Conservation (phyloP, 2,329 filamentous ascomycete species). For the Cladophialophora exuberans region DNA sequence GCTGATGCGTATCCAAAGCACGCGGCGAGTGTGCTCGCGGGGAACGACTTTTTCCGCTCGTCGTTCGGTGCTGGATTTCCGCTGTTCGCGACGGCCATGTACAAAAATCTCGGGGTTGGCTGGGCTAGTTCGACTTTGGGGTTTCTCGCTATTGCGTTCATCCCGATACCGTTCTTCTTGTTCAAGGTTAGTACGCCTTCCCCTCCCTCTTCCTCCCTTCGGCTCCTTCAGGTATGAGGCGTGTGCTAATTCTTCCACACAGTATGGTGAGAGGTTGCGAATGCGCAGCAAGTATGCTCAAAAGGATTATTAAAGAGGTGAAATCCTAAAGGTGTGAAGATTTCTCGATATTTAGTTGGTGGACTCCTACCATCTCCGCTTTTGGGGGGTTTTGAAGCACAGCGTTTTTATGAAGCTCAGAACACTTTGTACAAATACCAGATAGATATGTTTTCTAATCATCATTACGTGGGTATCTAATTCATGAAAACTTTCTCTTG, state of each 20-base stretch:
- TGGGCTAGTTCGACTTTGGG: constrained; percentile 44
- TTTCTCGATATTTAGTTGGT: no score
- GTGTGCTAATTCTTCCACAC: background rate
- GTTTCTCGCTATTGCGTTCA: constrained; percentile 40
- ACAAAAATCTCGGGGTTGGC: constrained; percentile 41
- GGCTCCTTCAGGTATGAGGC: constrained; percentile 18
- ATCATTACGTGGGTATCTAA: no score
- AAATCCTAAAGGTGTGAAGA: no score
- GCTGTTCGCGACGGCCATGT: constrained; percentile 38
- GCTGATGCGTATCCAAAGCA: constrained; percentile 36
- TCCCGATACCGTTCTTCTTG: constrained; percentile 36
- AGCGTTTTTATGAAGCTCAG: no score
- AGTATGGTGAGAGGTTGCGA: constrained; percentile 24
- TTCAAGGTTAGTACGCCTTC: constrained; percentile 33
- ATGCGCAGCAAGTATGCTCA: constrained; percentile 22
- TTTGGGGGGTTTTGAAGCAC: no score
- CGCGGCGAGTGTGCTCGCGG: constrained; percentile 46
- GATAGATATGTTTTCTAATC: no score
- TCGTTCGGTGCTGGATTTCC: constrained; percentile 43
- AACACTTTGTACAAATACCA: no score
- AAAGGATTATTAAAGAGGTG: constrained; percentile 24
- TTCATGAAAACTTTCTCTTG: no score
- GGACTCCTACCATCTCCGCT: no score
- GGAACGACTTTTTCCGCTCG: constrained; percentile 44
- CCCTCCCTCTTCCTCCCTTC: constrained; percentile 38